A percentile compares a stretch with the other conserved stretches of the same genome.
phyloP scores from a whole-genome alignment of 129 eudicot genomes.

The Artemisia argyi region DNA sequence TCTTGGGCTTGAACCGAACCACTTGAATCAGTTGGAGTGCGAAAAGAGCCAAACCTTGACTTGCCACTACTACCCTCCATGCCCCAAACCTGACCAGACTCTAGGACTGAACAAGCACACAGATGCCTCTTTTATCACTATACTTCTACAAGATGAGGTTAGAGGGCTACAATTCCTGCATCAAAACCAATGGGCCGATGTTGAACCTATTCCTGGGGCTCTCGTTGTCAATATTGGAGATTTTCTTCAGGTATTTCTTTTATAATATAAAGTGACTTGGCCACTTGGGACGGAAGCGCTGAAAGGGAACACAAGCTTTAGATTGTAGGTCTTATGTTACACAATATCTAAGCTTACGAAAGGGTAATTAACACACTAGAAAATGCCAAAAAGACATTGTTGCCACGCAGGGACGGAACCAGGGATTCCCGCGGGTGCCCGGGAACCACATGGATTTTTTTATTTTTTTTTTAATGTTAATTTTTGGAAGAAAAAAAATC shows the following conservation, averaged over 20 bases:
- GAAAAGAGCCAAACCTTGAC: slow-evolving; percentile 22
- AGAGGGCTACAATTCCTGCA: slow-evolving; percentile 53
- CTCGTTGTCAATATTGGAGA: slow-evolving; percentile 49
- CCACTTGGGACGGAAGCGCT: too few relatives aligned
- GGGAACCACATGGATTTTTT: too few relatives aligned
- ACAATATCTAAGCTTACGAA: too few relatives aligned
- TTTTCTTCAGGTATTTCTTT: slow-evolving; percentile 46
- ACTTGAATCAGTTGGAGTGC: slow-evolving; percentile 40
- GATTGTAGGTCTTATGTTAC: too few relatives aligned
- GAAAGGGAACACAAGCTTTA: too few relatives aligned
- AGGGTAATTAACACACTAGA: neutral
- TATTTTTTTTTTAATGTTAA: too few relatives aligned
- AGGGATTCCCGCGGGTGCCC: too few relatives aligned
- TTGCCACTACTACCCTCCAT: slow-evolving; percentile 55
- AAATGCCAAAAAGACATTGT: too few relatives aligned
- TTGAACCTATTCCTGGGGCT: slow-evolving; percentile 34
- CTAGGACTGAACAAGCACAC: slow-evolving; percentile 48
- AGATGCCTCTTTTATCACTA: slow-evolving; percentile 42
- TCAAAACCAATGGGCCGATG: slow-evolving; percentile 46
- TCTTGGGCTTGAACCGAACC: slow-evolving; percentile 43
- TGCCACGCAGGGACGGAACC: too few relatives aligned
- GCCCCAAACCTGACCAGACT: slow-evolving; percentile 57
- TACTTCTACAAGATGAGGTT: slow-evolving; percentile 46
- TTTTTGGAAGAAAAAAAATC: too few relatives aligned
- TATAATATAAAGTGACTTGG: too few relatives aligned